phyloP scores from a whole-genome alignment of 306 rosid genomes.

The Dalbergia cultrata region DNA sequence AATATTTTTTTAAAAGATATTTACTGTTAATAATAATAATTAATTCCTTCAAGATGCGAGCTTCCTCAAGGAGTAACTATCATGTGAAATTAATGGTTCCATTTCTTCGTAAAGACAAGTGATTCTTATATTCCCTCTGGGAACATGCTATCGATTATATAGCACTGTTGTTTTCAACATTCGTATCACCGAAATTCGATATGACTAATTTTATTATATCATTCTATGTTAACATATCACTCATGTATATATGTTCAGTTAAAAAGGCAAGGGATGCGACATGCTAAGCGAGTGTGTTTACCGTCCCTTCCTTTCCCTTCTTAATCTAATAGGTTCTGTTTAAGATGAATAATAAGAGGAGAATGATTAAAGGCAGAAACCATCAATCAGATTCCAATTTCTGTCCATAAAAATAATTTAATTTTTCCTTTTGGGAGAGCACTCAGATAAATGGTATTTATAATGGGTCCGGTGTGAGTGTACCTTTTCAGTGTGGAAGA shows the following conservation, averaged over 20 bases:
- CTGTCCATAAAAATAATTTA: slow-evolving; percentile 60
- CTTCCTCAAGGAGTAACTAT: slow-evolving; percentile 29
- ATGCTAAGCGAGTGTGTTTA: slow-evolving; percentile 49
- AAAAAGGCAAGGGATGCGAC: slow-evolving; percentile 24
- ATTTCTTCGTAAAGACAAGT: slow-evolving; percentile 49
- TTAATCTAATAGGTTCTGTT: slow-evolving; percentile 37
- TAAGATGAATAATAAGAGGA: slow-evolving; percentile 48
- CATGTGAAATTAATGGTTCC: slow-evolving; percentile 52
- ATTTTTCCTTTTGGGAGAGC: slow-evolving; percentile 67
- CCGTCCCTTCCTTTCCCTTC: slow-evolving; percentile 28
- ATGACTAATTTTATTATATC: slow-evolving; percentile 57
- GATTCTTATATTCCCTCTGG: slow-evolving; percentile 70
- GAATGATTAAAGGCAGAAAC: slow-evolving; percentile 78
- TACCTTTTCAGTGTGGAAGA: slow-evolving; percentile 62
- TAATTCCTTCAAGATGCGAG: too few relatives aligned
- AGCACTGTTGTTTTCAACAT: slow-evolving; percentile 69
- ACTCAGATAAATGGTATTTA: slow-evolving; percentile 61
- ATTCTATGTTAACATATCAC: slow-evolving; percentile 46
- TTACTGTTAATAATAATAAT: too few relatives aligned
- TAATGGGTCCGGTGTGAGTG: slow-evolving; percentile 66
- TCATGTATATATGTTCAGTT: slow-evolving; percentile 42
- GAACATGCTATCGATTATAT: slow-evolving; percentile 49
- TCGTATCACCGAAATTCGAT: slow-evolving; percentile 73
- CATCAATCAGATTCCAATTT: slow-evolving; percentile 88
- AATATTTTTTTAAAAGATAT: slow-evolving; percentile 31